Evolutionary conservation across 2,329 filamentous ascomycete species (phyloP), one percentile per base, ranked within the genome.

Genomic region (Fusarium nygamai): DNA sequence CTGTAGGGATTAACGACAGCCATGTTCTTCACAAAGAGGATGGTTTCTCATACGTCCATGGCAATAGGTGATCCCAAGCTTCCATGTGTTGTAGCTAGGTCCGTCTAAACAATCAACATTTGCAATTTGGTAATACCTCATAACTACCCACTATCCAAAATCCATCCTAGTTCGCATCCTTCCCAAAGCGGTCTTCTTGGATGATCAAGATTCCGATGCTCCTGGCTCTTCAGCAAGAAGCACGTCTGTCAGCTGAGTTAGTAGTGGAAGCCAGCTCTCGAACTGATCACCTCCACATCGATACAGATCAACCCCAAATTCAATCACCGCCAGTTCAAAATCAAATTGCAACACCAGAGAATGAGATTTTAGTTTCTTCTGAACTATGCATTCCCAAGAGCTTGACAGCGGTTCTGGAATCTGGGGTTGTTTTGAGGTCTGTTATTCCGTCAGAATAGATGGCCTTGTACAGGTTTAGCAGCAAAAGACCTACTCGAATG

Each of bases 291-390:
- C 22, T 8, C 36, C 44, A 5, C 10, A 22, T 19, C 12, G 29
- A 9, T 44, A 51, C 0, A 66, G 29, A 14, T 5, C 2, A 53
- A 34, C 2, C 3, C 41, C 63, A 38, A 63, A 22, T 9, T 36
- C 1, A 1, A 22, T 19, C 20, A 66, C 8, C 2, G 14, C 38
- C 22, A 44, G 6, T 24, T 43, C 54, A 10, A 27, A 12, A 29
- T 22, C 31, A 24, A 7, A 14, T 8, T 17, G 2, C 3, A 29
- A 19, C 6, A 6, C 14, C 16, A 5, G 20, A 12, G 1, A 1
- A 17, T 56, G 9, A 24, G 12, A 17, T 17, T 36, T 16, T 12
- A 33, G 3, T 44, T 46, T 17, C 5, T 20, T 29, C n/a, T 17
- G 20, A 14, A 61, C 1, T 4, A 22, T 38, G 22, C n/a, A 3